phyloP scores from a whole-genome alignment of 805 yeast genomes.

The Wickerhamomyces queroliae region DNA sequence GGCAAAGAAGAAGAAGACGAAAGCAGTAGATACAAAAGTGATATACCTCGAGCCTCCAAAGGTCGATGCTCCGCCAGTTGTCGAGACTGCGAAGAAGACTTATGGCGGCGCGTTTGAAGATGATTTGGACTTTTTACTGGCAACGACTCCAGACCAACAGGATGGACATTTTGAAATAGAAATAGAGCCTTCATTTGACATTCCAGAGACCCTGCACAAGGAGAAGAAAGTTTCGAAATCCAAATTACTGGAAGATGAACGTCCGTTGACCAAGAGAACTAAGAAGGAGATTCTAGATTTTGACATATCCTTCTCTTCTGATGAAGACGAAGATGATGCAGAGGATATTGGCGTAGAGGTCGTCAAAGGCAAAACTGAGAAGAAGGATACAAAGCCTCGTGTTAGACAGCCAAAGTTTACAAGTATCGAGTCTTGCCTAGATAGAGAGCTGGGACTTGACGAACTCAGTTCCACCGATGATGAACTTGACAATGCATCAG shows the following conservation, averaged over 20 bases:
- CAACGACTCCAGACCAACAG: not conserved
- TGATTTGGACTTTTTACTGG: constrained; percentile 14
- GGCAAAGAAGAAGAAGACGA: constrained; percentile 8
- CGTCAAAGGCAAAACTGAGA: not conserved
- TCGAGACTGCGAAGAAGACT: not conserved
- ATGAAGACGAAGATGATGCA: constrained; percentile 10
- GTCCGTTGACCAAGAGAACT: constrained; percentile 3
- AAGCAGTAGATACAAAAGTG: not conserved
- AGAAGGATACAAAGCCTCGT: not conserved
- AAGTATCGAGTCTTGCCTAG: not conserved
- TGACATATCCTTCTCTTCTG: constrained; percentile 11
- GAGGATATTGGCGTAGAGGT: not conserved
- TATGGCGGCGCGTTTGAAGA: constrained; percentile 16
- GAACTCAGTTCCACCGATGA: not conserved
- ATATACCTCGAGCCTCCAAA: constrained; percentile 10
- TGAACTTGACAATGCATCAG: not conserved
- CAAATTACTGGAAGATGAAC: too few relatives aligned
- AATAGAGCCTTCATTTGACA: too few relatives aligned
- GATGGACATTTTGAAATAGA: not conserved
- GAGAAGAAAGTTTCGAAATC: not conserved
- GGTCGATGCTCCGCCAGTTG: too few relatives aligned
- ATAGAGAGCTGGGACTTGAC: not conserved
- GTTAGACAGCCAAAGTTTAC: not conserved
- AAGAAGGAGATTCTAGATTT: constrained; percentile 16
- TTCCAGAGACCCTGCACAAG: too few relatives aligned